Base-by-base conservation (phyloP, 1,139 yeast genomes). In the Zygosaccharomyces sapae region DNA sequence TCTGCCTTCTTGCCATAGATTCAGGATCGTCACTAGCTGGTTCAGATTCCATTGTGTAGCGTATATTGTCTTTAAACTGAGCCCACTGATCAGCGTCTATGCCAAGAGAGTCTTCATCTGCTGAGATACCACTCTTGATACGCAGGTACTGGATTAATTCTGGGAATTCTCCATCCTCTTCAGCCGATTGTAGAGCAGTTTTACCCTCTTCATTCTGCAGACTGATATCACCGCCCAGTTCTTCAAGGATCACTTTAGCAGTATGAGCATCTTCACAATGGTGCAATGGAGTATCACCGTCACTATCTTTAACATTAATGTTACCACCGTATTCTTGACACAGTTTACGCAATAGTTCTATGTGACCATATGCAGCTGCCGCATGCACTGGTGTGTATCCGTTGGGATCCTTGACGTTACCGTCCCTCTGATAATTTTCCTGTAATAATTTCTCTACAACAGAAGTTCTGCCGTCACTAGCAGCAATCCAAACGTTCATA, bases 341-440 rank as follows among this genome's bases (percentile, higher is more conserved):
- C 45, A 92, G 73, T 51, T 74, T 76, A 46, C 70, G 67, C 43
- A 94, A 70, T 41, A 94, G 70, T 7, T 83, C 89, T 6, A 70
- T 59, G 62, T 92, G 92, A 5, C 94, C 94, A 64, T 92, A 92
- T 1, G 97, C 85, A 3, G 95, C 95, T 3, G 97, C 97, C 0
- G 98, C 98, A 65, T 92, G 98, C 25, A 92, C 76, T 9, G 97
- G 95, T 0, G 97, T 90, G 68, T 92, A 92, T 0, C 98, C 98
- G 60, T 89, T 88, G 1, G 87, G 85, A 65, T 92, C 98, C 55
- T 83, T 80, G 16, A 83, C 76, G 61, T 87, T 83, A 2, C 96
- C 77, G 1, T 81, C 73, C 53, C 72, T 75, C 10, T 70, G 62
- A 0, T 83, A 83, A 0, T 76, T 63, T 4, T 68, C 70, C 13